A percentile compares a stretch with the other conserved stretches of the same genome.
phyloP scores from a whole-genome alignment of 75 land plant species.

The Selaginella moellendorffii region DNA sequence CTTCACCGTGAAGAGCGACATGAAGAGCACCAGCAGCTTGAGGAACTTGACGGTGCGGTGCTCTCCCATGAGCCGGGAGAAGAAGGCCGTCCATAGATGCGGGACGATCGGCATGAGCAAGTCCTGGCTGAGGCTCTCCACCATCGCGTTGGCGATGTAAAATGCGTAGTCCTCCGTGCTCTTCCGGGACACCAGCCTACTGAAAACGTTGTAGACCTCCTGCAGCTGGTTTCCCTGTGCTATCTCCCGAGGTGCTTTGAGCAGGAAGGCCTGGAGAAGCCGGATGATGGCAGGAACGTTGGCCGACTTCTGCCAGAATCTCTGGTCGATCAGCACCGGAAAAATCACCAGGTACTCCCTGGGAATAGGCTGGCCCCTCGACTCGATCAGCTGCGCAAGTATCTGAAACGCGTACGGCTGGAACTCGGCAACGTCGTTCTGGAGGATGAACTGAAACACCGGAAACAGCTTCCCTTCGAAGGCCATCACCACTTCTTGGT shows the following conservation, averaged over 20 bases:
- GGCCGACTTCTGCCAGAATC: constrained; percentile 58
- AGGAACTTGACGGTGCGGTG: constrained; percentile 51
- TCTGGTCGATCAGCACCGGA: constrained; percentile 40
- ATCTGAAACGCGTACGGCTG: constrained; percentile 88
- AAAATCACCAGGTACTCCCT: constrained; percentile 52
- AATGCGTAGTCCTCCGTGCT: constrained; percentile 77
- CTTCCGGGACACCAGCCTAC: constrained; percentile 38
- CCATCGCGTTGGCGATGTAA: constrained; percentile 75
- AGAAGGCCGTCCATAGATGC: constrained; percentile 56
- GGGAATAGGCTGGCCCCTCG: constrained; percentile 53
- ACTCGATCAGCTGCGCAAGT: constrained; percentile 84
- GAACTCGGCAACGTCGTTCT: constrained; percentile 65
- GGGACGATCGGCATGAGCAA: constrained; percentile 33
- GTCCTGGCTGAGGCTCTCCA: constrained; percentile 65
- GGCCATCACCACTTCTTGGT: constrained; percentile 36
- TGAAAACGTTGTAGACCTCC: constrained; percentile 38
- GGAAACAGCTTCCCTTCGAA: constrained; percentile 76
- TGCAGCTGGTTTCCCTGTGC: constrained; percentile 41
- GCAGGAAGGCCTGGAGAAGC: constrained; percentile 35
- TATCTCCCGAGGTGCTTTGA: constrained; percentile 48
- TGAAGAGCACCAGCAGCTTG: constrained; percentile 61
- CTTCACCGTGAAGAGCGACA: constrained; percentile 77
- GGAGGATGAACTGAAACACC: constrained; percentile 55
- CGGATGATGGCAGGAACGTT: constrained; percentile 89
- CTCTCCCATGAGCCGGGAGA: constrained; percentile 36